Conservation (phyloP, 441 rosid species). For the Viola pubescens region DNA sequence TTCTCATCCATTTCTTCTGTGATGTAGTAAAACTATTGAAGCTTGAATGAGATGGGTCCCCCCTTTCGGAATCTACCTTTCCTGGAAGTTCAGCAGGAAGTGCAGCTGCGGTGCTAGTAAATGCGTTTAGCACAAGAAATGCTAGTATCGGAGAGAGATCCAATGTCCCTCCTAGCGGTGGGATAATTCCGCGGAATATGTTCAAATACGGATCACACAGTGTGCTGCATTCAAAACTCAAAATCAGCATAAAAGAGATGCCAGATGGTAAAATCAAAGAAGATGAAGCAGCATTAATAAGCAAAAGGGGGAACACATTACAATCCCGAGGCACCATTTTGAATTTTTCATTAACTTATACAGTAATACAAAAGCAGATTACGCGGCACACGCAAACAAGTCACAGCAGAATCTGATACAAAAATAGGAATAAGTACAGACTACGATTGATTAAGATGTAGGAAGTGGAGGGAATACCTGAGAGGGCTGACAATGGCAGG, state of each 20-base stretch:
- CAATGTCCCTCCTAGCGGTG: conserved; percentile 82
- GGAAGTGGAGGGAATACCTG: conserved; percentile 35
- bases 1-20: conserved; percentile 69
- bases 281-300: no score
- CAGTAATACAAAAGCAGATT: no score
- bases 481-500: conserved; percentile 88
- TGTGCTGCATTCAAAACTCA: conserved; percentile 44
- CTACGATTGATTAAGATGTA: background rate
- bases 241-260: background rate
- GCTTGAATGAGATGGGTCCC: conserved; percentile 12
- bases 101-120: conserved; percentile 75
- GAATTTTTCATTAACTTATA: no score
- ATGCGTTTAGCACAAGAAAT: conserved; percentile 67
- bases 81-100: conserved; percentile 81
- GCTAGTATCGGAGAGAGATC: conserved; percentile 89
- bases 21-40: conserved; percentile 29
- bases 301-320: no score
- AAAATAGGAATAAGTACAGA: background rate
- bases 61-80: conserved; percentile 24
- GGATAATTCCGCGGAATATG: conserved; percentile 87
- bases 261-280: no score
- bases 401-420: background rate
- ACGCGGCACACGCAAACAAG: no score
- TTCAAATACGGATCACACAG: conserved; percentile 90
- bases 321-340: no score